Evolutionary conservation across 768 basidiomycete species (phyloP), one percentile per base, ranked within the genome.

Genomic region (Pleurotus cornucopiae): DNA sequence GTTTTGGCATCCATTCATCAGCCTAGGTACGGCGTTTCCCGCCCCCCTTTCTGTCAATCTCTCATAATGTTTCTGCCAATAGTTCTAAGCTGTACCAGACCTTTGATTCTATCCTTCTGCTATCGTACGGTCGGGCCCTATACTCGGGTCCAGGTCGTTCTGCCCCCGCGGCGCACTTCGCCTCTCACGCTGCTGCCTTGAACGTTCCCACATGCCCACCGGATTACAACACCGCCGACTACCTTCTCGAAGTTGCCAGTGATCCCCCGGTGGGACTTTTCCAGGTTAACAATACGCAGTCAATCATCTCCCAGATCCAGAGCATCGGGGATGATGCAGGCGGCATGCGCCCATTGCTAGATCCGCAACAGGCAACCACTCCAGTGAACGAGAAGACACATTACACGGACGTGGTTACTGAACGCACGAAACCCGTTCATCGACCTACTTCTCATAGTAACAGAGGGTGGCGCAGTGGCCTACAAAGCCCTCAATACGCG

Each of bases 141-240:
- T 97, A 94, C 71, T 83, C 80, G 16, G 94, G 94, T 2, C 77
- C 82, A 0, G 94, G 94, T 2, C 80, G 81, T 0, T 80, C 86
- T 55, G 77, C 79, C 0, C 91, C 94, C 0, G 81, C 79, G 0
- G 79, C 82, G 9, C 78, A 89, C 66, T 90, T 95, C 64, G 75
- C 81, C 1, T 71, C 62, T 18, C 68, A 73, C 20, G 77, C 79
- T 4, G 60, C 70, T 3, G 68, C 63, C 1, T 65, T 69, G 3
- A 71, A 79, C 3, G 73, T 71, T 5, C 71, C 79, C 7, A 92
- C 85, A 63, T 53, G 51, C 41, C 87, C 82, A 6, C 77, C 84
- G 48, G 93, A 91, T 0, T 94, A 95, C 73, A 97, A 97, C 63
- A 81, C 95, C 14, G 94, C 95, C 0, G 95, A 98, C 67, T 91